Percentiles rank a stretch among this genome's conserved stretches.
These are phyloP conservation scores for Ophiostoma triangulosporum DNA, from an alignment of 2,329 filamentous ascomycete species.

Conservation along the genomic window DNA sequence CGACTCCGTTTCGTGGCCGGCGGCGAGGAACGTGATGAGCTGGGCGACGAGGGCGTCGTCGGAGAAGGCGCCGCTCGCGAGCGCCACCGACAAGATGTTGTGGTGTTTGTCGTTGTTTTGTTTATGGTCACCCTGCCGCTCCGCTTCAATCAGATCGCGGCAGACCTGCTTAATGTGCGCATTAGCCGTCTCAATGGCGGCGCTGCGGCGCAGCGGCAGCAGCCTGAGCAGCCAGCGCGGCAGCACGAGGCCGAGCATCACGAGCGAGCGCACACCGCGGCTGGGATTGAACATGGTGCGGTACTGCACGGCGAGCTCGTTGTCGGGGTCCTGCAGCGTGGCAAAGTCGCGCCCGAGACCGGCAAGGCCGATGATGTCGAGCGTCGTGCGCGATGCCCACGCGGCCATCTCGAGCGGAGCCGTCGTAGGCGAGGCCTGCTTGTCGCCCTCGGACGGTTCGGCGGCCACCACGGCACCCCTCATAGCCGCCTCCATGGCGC, in stretches of 20 bases:
- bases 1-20: constrained; percentile 70
- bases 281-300: constrained; percentile 39
- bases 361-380: constrained; percentile 64
- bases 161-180: constrained; percentile 51
- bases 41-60: constrained; percentile 77
- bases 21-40: constrained; percentile 79
- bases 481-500: constrained; percentile 32
- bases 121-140: constrained; percentile 31
- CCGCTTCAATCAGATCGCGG: constrained; percentile 53
- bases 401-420: constrained; percentile 39
- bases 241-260: constrained; percentile 47
- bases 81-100: constrained; percentile 71
- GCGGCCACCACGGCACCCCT: not conserved
- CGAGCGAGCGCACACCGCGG: constrained; percentile 38
- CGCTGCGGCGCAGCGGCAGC: constrained; percentile 60
- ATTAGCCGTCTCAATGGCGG: constrained; percentile 43
- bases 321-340: constrained; percentile 47
- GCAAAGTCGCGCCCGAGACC: constrained; percentile 60
- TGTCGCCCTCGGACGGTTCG: not conserved
- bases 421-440: constrained; percentile 13
- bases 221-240: constrained; percentile 45
- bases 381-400: constrained; percentile 55
- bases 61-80: constrained; percentile 60
- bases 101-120: constrained; percentile 31
- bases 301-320: constrained; percentile 46